Base-by-base conservation (phyloP, 2,329 filamentous ascomycete species). In the Camillea tinctor region DNA sequence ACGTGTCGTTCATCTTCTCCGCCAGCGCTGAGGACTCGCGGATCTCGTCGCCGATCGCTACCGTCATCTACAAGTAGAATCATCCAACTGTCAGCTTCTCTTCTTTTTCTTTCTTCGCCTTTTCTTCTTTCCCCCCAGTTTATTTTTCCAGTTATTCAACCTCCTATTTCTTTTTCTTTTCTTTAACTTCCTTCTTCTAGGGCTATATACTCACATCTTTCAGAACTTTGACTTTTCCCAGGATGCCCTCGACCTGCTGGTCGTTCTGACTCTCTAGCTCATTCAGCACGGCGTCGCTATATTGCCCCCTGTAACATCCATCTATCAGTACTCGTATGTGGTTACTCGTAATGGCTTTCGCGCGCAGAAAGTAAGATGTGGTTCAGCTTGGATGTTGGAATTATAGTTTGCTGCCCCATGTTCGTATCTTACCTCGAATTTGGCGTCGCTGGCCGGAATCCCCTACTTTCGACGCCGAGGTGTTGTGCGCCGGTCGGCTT, bases 201-300 rank as follows among this genome's bases (percentile, higher is more conserved):
- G 54, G 55, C 23, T 7, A 13, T 54, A 52, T 67, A 82, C 89
- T 73, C 77, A 96, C 93, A 78, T 93, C 87, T 78, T 97, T 98
- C 69, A 98, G 74, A 80, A 93, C 87, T 79, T 84, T 88, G 62
- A 98, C 94, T 77, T 97, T 97, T 66, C 90, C 90, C 67, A 92
- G 84, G 72, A 97, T 93, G n/a, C 93, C 92, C 63, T 92, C 90
- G 11, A 97, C 88, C 70, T 97, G 89, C 60, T 87, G 83, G 68
- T 97, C 93, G 73, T 98, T 98, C 79, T 99, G 95, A 71, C 91
- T 94, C 80, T 99, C 95, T 62, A 99, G 84, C 78, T 96, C 93
- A 73, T 92, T 92, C 56, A 99, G 84, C 53, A 97, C 92, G 20
- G 93, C 91, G 70, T 96, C 90, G 73, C 90, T 94, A 75, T 98